These are phyloP conservation scores for Trichoderma asperelloides DNA, from an alignment of 495 filamentous ascomycete genomes.

Conservation along the genomic window DNA sequence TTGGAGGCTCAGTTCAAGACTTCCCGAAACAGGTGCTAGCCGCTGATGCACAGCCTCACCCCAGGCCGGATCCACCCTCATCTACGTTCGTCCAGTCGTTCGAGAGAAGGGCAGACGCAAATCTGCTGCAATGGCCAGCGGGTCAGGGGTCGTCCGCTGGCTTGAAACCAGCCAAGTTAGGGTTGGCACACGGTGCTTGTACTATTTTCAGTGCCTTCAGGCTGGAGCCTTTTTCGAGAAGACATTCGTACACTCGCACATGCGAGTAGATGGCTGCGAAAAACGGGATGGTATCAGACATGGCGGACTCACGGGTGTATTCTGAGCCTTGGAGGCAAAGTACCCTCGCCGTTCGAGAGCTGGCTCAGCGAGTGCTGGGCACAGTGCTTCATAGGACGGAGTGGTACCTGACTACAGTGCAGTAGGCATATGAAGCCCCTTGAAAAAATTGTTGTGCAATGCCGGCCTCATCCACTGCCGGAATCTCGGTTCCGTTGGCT, in stretches of 20 bases:
- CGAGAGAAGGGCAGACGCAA: neutral
- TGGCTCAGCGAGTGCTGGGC: neutral
- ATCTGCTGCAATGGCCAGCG: neutral
- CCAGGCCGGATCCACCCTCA: neutral
- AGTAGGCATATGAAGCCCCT: neutral
- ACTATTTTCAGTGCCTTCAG: neutral
- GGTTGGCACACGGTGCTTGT: neutral
- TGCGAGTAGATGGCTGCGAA: no score
- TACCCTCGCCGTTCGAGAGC: neutral
- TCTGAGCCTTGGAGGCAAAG: no score
- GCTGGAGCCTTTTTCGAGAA: no score
- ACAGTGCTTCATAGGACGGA: neutral
- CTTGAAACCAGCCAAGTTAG: neutral
- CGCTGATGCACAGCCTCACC: slow-evolving; percentile 7
- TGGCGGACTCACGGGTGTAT: no score
- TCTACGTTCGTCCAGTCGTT: neutral
- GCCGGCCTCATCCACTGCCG: slow-evolving; percentile 1
- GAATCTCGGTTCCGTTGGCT: neutral
- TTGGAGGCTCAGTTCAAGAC: neutral
- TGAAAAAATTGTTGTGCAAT: neutral
- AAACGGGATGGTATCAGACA: no score
- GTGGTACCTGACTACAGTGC: neutral
- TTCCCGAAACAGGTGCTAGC: neutral
- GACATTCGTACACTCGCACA: no score
- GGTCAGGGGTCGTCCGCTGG: neutral